These are phyloP conservation scores for Chlorella sorokiniana DNA, from an alignment of 139 green algal genomes.

Conservation along the genomic window DNA sequence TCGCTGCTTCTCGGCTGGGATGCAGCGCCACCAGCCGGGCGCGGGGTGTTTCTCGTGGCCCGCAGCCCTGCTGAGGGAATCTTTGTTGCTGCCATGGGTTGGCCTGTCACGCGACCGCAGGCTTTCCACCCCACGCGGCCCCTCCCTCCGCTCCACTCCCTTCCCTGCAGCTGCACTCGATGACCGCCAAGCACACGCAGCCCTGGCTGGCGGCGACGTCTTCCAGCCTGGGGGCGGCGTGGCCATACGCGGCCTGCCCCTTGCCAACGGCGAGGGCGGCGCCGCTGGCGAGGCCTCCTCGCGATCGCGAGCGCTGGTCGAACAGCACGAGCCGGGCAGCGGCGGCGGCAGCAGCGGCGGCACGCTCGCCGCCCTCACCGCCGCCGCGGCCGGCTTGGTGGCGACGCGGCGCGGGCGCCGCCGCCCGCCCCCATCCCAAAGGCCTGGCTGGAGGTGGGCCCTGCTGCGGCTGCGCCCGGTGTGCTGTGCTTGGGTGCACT, in stretches of 20 bases:
- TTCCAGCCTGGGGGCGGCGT: conserved; percentile 7
- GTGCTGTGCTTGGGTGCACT: background rate
- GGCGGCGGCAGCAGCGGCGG: too few species aligned
- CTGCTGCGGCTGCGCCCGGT: background rate
- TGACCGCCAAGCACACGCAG: background rate
- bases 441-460: conserved; percentile 18
- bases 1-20: too few species aligned
- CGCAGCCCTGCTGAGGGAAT: too few species aligned
- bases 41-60: too few species aligned
- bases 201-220: background rate
- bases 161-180: conserved; percentile 15
- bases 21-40: too few species aligned
- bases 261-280: background rate
- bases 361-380: background rate
- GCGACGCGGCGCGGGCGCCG: background rate
- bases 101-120: too few species aligned
- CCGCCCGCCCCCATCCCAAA: conserved; percentile 7
- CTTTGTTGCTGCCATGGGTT: too few species aligned
- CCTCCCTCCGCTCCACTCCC: background rate
- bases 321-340: conserved; percentile 1
- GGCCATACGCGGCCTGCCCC: background rate
- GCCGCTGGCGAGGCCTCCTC: background rate
- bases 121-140: too few species aligned
- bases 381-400: background rate
- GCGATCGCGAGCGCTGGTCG: conserved; percentile 7